phyloP scores from a whole-genome alignment of 2,329 filamentous ascomycete species.

The Colletotrichum chlorophyti region DNA sequence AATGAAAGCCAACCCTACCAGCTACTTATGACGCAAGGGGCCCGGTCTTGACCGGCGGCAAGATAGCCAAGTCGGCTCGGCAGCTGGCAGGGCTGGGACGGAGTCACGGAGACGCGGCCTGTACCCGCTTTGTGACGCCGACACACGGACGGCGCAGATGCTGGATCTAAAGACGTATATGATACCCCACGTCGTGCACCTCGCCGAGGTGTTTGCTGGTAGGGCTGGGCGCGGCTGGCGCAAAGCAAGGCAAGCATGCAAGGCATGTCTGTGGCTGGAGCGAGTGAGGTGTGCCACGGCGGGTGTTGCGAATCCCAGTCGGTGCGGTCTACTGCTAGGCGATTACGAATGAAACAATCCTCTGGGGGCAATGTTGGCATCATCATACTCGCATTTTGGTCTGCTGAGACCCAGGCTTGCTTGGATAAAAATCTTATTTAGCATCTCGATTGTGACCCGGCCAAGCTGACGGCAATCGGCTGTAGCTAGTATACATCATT shows the following conservation, averaged over 20 bases:
- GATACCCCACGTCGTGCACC: constrained; percentile 1
- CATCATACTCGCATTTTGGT: not conserved
- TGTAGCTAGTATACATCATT: constrained; percentile 10
- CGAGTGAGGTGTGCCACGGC: constrained; percentile 17
- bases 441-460: constrained; percentile 1
- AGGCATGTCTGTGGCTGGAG: constrained; percentile 19
- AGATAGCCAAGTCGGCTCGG: constrained; percentile 24
- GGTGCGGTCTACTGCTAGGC: not conserved
- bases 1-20: constrained; percentile 3
- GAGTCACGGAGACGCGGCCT: constrained; percentile 27
- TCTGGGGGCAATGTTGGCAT: not conserved
- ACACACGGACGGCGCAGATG: constrained; percentile 3
- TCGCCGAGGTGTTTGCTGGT: not conserved
- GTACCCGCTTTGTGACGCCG: constrained; percentile 20
- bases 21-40: constrained; percentile 24
- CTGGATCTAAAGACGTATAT: constrained; percentile 3
- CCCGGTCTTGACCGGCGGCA: constrained; percentile 17
- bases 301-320: not conserved
- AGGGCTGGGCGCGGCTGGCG: constrained; percentile 20
- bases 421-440: constrained; percentile 1
- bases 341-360: not conserved
- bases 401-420: not conserved
- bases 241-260: not conserved
- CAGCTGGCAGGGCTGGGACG: constrained; percentile 20
- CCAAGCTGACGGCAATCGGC: constrained; percentile 1